Evolutionary conservation across 2,329 filamentous ascomycete species (phyloP).

Genomic region (Pestalotiopsis sp.): DNA sequence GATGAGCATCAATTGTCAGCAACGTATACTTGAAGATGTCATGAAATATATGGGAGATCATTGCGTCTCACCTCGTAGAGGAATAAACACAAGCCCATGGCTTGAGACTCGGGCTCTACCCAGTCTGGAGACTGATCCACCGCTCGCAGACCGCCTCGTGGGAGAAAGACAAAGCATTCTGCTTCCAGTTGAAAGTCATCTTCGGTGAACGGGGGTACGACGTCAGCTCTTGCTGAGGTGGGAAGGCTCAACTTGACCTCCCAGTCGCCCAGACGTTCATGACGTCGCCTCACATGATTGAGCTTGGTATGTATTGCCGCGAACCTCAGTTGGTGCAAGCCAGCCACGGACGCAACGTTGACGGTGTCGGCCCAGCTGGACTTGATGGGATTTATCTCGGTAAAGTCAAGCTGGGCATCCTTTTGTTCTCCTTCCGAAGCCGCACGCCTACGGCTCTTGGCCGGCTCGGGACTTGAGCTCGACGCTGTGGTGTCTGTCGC

Average conservation of each 20-base stretch:
- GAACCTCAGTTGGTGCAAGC: constrained; percentile 43
- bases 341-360: constrained; percentile 39
- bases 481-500: constrained; percentile 26
- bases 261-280: constrained; percentile 11
- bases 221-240: constrained; percentile 40
- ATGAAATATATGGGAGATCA: not conserved
- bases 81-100: constrained; percentile 48
- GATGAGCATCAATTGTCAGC: not conserved
- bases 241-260: constrained; percentile 41
- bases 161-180: constrained; percentile 47
- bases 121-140: constrained; percentile 22
- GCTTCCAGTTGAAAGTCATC: constrained; percentile 44
- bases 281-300: constrained; percentile 33
- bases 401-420: constrained; percentile 29
- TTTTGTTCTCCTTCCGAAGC: constrained; percentile 4
- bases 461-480: constrained; percentile 6
- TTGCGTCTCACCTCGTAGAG: constrained; percentile 51
- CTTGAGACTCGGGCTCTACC: constrained; percentile 24
- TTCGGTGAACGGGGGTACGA: constrained; percentile 36
- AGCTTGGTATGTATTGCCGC: constrained; percentile 49
- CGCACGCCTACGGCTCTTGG: constrained; percentile 12
- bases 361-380: constrained; percentile 55
- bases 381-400: constrained; percentile 42
- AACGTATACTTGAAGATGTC: not conserved
- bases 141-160: constrained; percentile 30